Percentiles rank a stretch among this genome's conserved stretches.
Conservation (phyloP, 2,329 filamentous ascomycete species). For the Cadophora sp. region DNA sequence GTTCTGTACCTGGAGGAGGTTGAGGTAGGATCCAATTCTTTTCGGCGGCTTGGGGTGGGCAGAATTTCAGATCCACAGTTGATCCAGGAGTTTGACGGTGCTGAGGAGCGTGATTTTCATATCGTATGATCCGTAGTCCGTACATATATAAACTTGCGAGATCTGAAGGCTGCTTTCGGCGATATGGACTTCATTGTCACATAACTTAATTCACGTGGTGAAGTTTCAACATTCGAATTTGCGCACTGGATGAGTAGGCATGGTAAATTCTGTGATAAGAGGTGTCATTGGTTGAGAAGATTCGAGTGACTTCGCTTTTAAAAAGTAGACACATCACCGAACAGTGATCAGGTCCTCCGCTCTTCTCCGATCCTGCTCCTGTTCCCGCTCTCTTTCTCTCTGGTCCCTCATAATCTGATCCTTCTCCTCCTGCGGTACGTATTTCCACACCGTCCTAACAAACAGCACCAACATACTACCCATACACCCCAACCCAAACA, state of each 20-base stretch:
- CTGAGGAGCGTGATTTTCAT: conserved; percentile 17
- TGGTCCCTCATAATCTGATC: conserved; percentile 9
- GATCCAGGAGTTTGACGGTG: conserved; percentile 4
- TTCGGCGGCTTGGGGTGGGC: conserved; percentile 16
- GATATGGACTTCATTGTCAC: no score
- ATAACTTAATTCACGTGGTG: no score
- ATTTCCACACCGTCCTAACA: conserved; percentile 7
- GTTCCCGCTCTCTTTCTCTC: neutral
- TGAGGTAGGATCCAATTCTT: conserved; percentile 9
- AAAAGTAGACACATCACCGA: no score
- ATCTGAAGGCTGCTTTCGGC: no score
- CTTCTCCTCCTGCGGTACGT: conserved; percentile 7
- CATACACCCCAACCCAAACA: neutral
- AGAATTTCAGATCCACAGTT: conserved; percentile 17
- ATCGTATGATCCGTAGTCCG: neutral
- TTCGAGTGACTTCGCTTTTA: no score
- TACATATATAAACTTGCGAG: no score
- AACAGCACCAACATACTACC: conserved; percentile 11
- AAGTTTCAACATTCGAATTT: no score
- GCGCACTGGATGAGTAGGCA: no score
- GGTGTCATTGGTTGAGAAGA: no score
- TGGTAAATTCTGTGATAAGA: no score
- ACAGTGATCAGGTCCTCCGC: neutral
- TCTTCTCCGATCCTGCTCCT: neutral
- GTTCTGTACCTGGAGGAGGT: conserved; percentile 16